phyloP scores from a whole-genome alignment of 495 filamentous ascomycete genomes.

The Viridothelium virens region DNA sequence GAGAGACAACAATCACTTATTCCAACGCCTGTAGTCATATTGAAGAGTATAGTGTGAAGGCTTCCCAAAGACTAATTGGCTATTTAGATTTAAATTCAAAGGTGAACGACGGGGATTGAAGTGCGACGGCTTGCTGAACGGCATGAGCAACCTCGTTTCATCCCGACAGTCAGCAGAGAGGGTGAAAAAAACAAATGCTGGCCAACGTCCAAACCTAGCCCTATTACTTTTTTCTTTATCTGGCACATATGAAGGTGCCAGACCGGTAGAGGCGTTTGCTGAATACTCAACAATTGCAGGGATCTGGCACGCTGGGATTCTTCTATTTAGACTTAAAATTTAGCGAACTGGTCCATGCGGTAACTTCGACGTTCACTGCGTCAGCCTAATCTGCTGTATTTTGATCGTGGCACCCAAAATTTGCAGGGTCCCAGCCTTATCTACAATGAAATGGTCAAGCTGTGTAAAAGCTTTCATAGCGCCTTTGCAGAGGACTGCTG shows the following conservation, averaged over 20 bases:
- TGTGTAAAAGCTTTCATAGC: neutral
- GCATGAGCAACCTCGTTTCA: no score
- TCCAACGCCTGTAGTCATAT: slow-evolving; percentile 16
- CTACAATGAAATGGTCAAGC: neutral
- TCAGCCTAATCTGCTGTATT: neutral
- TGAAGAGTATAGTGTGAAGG: neutral
- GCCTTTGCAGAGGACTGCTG: neutral
- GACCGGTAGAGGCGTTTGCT: no score
- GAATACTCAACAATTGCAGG: neutral
- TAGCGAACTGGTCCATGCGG: no score
- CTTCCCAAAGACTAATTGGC: neutral
- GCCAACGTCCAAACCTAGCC: no score
- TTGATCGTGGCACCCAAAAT: neutral
- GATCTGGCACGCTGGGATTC: neutral
- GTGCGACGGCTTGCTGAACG: neutral
- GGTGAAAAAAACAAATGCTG: no score
- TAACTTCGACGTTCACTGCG: neutral
- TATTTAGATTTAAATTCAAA: no score
- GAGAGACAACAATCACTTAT: slow-evolving; percentile 29
- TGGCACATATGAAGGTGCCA: no score
- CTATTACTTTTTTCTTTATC: no score
- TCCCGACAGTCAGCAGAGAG: neutral
- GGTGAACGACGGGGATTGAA: no score
- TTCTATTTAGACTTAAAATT: no score
- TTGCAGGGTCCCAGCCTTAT: neutral